Conservation (phyloP, 2,329 filamentous ascomycete species). For the Paramyrothecium sp. region DNA sequence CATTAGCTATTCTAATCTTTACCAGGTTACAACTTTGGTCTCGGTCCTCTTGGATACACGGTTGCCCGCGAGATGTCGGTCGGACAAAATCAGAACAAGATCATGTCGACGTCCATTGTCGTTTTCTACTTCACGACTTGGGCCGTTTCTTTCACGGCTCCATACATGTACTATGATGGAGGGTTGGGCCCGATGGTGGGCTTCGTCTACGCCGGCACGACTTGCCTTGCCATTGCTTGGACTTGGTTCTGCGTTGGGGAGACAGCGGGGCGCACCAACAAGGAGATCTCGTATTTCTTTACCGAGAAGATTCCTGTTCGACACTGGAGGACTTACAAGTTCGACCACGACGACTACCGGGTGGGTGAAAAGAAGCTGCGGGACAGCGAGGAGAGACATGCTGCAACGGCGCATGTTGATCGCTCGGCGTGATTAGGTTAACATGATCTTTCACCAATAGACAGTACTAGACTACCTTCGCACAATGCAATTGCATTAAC, state of each 20-base stretch:
- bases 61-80: conserved; percentile 41
- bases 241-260: conserved; percentile 39
- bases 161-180: conserved; percentile 31
- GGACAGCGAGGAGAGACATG: neutral
- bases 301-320: conserved; percentile 29
- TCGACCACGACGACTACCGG: conserved; percentile 4
- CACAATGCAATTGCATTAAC: no score
- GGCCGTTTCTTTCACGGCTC: conserved; percentile 29
- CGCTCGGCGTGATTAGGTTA: neutral
- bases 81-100: conserved; percentile 43
- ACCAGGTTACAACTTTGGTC: conserved; percentile 35
- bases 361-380: neutral
- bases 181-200: conserved; percentile 29
- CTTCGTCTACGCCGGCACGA: conserved; percentile 30
- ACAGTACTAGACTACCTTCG: no score
- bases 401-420: neutral
- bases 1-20: neutral
- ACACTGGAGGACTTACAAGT: conserved; percentile 21
- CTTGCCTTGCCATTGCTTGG: conserved; percentile 21
- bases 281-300: conserved; percentile 36
- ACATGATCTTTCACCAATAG: no score
- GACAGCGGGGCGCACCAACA: conserved; percentile 30
- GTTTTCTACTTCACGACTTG: conserved; percentile 35
- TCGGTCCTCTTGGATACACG: conserved; percentile 35
- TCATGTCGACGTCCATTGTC: conserved; percentile 36